These are phyloP conservation scores for Yamadazyma sp. DNA, from an alignment of 1,139 yeast genomes.

Conservation along the genomic window DNA sequence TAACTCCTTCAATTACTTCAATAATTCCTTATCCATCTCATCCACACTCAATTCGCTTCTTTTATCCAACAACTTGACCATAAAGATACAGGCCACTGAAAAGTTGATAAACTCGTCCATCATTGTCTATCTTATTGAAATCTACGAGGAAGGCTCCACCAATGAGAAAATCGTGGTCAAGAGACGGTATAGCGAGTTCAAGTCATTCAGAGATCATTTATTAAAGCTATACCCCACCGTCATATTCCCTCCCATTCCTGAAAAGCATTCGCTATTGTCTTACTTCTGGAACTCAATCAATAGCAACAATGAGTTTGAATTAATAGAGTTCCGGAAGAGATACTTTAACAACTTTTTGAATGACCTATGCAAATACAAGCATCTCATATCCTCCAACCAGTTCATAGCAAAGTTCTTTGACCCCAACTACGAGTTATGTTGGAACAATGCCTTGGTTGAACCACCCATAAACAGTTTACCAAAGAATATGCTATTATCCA, in stretches of 20 bases:
- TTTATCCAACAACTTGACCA: slow-evolving; percentile 25
- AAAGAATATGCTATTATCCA: slow-evolving; percentile 39
- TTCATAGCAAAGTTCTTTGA: slow-evolving; percentile 46
- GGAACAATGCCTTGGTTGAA: slow-evolving; percentile 48
- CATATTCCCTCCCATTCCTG: slow-evolving; percentile 59
- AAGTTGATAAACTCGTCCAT: slow-evolving; percentile 39
- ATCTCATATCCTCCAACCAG: slow-evolving; percentile 22
- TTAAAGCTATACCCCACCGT: slow-evolving; percentile 49
- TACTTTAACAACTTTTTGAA: slow-evolving; percentile 37
- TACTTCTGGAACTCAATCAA: slow-evolving; percentile 42
- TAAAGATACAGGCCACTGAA: slow-evolving; percentile 39
- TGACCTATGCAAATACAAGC: slow-evolving; percentile 26
- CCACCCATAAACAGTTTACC: slow-evolving; percentile 47
- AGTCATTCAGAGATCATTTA: slow-evolving; percentile 47
- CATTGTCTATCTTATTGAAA: slow-evolving; percentile 40
- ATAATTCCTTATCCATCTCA: slow-evolving; percentile 41
- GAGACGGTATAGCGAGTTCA: slow-evolving; percentile 56
- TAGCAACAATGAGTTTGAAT: slow-evolving; percentile 34
- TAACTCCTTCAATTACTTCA: slow-evolving; percentile 23
- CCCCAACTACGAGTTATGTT: slow-evolving; percentile 48
- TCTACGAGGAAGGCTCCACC: slow-evolving; percentile 7
- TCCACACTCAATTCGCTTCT: slow-evolving; percentile 33
- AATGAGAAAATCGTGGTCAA: slow-evolving; percentile 29
- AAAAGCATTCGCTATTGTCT: slow-evolving; percentile 51
- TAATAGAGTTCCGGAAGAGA: slow-evolving; percentile 44